Evolutionary conservation across 192 early-diverging fungal species (phyloP).

Genomic region (Rhizophagus prolifer): DNA sequence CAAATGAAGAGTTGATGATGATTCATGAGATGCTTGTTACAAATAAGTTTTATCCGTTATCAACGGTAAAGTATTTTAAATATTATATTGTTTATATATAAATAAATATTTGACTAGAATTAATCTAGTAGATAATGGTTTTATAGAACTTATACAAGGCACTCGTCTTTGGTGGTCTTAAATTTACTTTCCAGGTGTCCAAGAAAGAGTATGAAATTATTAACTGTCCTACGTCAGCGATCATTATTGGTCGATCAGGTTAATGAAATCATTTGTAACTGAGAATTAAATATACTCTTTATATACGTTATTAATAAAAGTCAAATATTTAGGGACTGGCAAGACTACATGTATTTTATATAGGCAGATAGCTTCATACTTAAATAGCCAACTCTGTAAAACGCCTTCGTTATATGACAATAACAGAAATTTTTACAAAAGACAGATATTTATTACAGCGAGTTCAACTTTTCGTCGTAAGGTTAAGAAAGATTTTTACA

Average conservation of each 20-base stretch:
- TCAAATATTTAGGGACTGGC: conserved; percentile 9
- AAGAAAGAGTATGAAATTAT: conserved; percentile 24
- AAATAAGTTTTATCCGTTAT: conserved; percentile 23
- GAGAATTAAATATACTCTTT: background rate
- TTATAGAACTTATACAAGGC: conserved; percentile 22
- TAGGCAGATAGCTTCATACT: conserved; percentile 3
- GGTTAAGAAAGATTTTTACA: background rate
- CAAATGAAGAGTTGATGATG: background rate
- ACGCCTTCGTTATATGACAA: background rate
- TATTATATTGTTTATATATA: background rate
- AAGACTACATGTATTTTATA: conserved; percentile 13
- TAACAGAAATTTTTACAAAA: conserved; percentile 5
- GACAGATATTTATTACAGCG: conserved; percentile 27
- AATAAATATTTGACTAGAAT: background rate
- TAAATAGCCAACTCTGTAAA: background rate
- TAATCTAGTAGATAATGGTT: background rate
- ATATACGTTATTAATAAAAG: background rate
- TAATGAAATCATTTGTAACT: background rate
- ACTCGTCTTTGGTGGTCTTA: background rate
- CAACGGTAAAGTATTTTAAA: conserved; percentile 16
- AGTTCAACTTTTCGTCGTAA: background rate
- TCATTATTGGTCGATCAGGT: conserved; percentile 25
- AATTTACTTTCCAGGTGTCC: conserved; percentile 25
- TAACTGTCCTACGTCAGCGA: conserved; percentile 14
- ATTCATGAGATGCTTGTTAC: conserved; percentile 26